Percentiles rank a stretch among this genome's conserved stretches.
Conservation (phyloP, 2,329 filamentous ascomycete genomes). For the Pseudogymnoascus destructans region DNA sequence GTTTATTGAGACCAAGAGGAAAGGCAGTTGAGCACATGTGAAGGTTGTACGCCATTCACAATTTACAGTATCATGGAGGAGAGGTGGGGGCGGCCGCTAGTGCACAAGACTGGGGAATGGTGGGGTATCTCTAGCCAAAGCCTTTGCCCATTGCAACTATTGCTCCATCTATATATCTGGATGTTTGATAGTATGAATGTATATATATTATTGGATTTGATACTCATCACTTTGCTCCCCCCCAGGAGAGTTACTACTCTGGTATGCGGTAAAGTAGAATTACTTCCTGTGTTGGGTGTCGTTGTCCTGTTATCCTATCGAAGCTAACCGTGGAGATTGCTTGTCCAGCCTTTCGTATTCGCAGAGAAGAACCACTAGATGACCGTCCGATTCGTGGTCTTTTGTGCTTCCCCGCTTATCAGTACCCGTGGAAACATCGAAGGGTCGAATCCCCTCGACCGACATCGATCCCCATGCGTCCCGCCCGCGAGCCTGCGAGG, state of each 20-base stretch:
- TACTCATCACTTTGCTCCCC: neutral
- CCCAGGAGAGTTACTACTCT: neutral
- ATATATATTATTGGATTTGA: neutral
- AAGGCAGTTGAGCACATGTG: neutral
- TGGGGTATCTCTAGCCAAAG: neutral
- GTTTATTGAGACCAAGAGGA: neutral
- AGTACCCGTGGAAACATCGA: neutral
- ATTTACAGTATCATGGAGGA: neutral
- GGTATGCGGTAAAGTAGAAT: neutral
- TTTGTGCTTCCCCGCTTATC: neutral
- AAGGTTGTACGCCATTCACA: neutral
- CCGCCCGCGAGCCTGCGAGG: slow-evolving; percentile 16
- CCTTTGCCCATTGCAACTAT: neutral
- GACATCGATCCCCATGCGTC: slow-evolving; percentile 20
- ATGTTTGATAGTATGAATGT: neutral
- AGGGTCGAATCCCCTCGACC: neutral
- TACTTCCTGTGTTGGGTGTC: neutral
- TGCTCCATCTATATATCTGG: neutral
- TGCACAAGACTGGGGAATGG: neutral
- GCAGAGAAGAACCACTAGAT: too few relatives aligned
- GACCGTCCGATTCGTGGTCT: neutral
- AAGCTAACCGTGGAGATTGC: too few relatives aligned
- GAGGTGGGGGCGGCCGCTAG: slow-evolving; percentile 6
- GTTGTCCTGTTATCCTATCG: neutral
- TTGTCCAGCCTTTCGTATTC: too few relatives aligned